Evolutionary conservation across 192 early-diverging fungal species (phyloP), one percentile per base, ranked within the genome.

Genomic region (Gamsiella multidivaricata): DNA sequence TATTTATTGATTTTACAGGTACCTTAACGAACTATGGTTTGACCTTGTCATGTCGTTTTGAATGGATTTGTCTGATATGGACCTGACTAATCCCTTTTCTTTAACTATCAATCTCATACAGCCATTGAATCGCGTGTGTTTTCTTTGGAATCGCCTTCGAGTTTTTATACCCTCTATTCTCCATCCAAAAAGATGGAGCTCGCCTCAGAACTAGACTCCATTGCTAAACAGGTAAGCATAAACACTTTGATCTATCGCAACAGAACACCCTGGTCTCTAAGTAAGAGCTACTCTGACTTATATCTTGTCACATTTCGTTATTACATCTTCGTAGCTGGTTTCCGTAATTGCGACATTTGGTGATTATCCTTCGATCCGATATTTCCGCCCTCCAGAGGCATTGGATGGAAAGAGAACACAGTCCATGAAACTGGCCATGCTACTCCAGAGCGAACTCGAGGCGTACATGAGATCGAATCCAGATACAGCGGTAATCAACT

Each of bases 311-410:
- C 14, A n/a, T n/a, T n/a, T 18, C 54, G 8, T 41, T 32, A 31
- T 42, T 43, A 3, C 73, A 18, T 51, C 9, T 20, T 15, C 46
- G 12, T 82, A 97, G 88, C 78, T 99, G 17, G 86, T 94, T 7
- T 96, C 95, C 20, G 90, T 98, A 2, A 90, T 96, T 57, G 91
- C 90, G 3, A 90, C 94, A 9, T 79, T 98, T 22, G 95, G 94
- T 36, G 96, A 97, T 54, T 92, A 91, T 65, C 98, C 98, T 3
- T 88, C 94, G 37, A 95, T 99, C 63, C 88, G 98, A 34, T 98
- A 96, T 66, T 91, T 94, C 81, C 86, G 89, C 50, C 92, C 94
- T 31, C 84, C 90, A 34, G 93, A 92, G 47, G 76, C 84, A n/a
- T 84, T 91, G 54, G 68, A 90, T 65, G 85, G 91, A 29, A 91